Conservation (phyloP, 2,329 filamentous ascomycete genomes). For the Dendrostoma leiphaemia region DNA sequence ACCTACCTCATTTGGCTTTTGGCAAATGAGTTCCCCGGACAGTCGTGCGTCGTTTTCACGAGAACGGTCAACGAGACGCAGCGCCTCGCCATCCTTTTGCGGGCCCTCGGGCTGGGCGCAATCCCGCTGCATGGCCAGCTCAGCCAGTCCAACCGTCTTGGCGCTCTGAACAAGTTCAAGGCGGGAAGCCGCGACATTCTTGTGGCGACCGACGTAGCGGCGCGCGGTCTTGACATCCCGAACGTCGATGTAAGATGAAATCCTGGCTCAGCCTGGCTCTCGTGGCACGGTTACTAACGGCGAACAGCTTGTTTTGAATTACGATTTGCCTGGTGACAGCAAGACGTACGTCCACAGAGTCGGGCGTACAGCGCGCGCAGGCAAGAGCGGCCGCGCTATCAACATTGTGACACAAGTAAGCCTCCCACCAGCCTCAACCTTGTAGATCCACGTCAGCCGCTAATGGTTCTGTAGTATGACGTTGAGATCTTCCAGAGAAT, state of each 20-base stretch:
- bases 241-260: conserved; percentile 61
- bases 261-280: not conserved
- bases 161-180: conserved; percentile 87
- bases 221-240: conserved; percentile 88
- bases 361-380: conserved; percentile 82
- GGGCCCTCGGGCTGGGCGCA: conserved; percentile 81
- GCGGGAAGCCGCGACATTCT: conserved; percentile 78
- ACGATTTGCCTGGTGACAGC: conserved; percentile 77
- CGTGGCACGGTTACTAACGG: not conserved
- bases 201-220: conserved; percentile 91
- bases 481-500: conserved; percentile 78
- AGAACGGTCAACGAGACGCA: conserved; percentile 90
- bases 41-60: conserved; percentile 86
- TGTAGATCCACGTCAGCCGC: not conserved
- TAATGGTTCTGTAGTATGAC: conserved; percentile 41
- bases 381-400: conserved; percentile 78
- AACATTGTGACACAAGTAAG: conserved; percentile 70
- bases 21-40: conserved; percentile 76
- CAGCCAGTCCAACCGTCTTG: conserved; percentile 81
- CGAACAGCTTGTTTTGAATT: conserved; percentile 30
- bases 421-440: not conserved
- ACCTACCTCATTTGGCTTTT: conserved; percentile 82
- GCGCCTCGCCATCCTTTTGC: conserved; percentile 77
- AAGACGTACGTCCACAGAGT: conserved; percentile 93
- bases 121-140: conserved; percentile 93